Evolutionary conservation across 768 basidiomycete species (phyloP).

Genomic region (Russula ochroleuca): DNA sequence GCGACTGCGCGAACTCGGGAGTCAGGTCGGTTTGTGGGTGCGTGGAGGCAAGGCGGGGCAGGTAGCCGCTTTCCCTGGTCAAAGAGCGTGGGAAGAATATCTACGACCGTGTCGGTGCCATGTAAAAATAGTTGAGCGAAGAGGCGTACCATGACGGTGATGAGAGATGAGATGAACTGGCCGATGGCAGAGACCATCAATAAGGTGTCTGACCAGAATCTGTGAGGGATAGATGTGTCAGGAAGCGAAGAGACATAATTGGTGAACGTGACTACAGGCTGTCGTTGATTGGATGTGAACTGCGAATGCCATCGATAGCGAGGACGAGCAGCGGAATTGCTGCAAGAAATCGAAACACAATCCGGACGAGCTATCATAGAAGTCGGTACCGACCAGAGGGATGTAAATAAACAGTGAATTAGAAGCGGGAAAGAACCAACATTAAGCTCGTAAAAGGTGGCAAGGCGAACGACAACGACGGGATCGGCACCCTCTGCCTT

Average conservation of each 20-base stretch:
- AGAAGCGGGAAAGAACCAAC: slow-evolving; percentile 41
- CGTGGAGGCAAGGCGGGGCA: slow-evolving; percentile 37
- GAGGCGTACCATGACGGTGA: slow-evolving; percentile 67
- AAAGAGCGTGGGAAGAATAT: slow-evolving; percentile 79
- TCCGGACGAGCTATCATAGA: slow-evolving; percentile 52
- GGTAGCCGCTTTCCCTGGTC: slow-evolving; percentile 59
- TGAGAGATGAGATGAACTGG: slow-evolving; percentile 72
- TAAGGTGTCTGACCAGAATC: slow-evolving; percentile 51
- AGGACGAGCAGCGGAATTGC: slow-evolving; percentile 64
- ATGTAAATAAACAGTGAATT: background rate
- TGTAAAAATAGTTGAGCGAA: background rate
- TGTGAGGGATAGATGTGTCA: background rate
- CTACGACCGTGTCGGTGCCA: slow-evolving; percentile 34
- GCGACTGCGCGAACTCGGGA: background rate
- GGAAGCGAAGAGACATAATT: background rate
- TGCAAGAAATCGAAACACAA: slow-evolving; percentile 73
- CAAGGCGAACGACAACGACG: slow-evolving; percentile 65
- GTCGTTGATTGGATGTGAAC: slow-evolving; percentile 45
- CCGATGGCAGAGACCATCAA: slow-evolving; percentile 69
- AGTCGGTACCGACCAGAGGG: background rate
- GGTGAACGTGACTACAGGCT: slow-evolving; percentile 48
- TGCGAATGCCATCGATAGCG: slow-evolving; percentile 58
- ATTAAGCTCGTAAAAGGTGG: slow-evolving; percentile 74
- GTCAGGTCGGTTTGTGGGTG: slow-evolving; percentile 5
- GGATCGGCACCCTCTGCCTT: slow-evolving; percentile 71